Evolutionary conservation across 768 basidiomycete genomes (phyloP).

Genomic region (Rhodotorula sphaerocarpa): DNA sequence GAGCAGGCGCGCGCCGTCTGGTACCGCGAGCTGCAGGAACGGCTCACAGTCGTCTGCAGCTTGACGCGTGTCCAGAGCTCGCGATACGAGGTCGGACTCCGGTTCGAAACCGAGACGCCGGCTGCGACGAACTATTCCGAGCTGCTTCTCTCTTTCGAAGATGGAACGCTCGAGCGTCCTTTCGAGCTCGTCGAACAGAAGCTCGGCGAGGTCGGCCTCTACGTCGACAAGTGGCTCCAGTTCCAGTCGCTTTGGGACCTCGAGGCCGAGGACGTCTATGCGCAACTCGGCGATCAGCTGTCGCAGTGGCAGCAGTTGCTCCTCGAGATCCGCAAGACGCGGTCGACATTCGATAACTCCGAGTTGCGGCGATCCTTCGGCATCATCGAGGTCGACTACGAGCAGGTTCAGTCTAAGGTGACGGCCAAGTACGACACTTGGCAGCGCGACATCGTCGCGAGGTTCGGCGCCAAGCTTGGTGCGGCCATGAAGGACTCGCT

Average conservation of each 20-base stretch:
- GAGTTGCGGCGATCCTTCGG: conserved; percentile 88
- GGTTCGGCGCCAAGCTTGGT: conserved; percentile 87
- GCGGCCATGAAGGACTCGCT: conserved; percentile 98
- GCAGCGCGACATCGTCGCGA: conserved; percentile 87
- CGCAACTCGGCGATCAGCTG: conserved; percentile 85
- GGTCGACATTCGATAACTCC: conserved; percentile 92
- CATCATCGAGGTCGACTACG: conserved; percentile 90
- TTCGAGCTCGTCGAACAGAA: conserved; percentile 81
- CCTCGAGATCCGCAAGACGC: conserved; percentile 91
- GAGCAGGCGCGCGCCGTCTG: conserved; percentile 84
- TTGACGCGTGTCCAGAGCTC: conserved; percentile 84
- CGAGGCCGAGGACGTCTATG: conserved; percentile 92
- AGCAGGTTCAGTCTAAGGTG: conserved; percentile 92
- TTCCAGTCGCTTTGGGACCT: conserved; percentile 99
- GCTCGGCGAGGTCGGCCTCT: conserved; percentile 74
- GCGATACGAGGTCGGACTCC: conserved; percentile 90
- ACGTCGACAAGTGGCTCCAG: conserved; percentile 95
- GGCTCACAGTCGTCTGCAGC: conserved; percentile 85
- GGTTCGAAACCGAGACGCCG: conserved; percentile 60
- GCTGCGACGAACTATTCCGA: conserved; percentile 72
- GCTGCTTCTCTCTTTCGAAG: conserved; percentile 64
- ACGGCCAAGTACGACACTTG: conserved; percentile 98
- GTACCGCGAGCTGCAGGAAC: conserved; percentile 80
- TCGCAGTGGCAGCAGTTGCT: conserved; percentile 87
- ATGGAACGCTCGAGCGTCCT: conserved; percentile 66